Conservation (phyloP, 768 basidiomycete species). For the Sporobolomyces roseus region DNA sequence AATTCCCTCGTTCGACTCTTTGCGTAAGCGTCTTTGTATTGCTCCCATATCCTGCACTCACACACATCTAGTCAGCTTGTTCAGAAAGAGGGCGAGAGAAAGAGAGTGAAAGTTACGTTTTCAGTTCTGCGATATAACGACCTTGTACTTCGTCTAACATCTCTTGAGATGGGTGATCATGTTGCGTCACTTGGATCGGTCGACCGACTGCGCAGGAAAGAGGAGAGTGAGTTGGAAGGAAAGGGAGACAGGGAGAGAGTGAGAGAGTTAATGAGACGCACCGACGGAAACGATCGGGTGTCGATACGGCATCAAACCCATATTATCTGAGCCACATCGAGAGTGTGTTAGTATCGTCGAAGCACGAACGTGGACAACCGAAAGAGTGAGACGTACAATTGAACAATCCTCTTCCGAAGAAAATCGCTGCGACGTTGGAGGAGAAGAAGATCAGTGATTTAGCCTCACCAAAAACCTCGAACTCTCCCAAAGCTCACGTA, state of each 20-base stretch:
- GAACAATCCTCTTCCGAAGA: constrained; percentile 88
- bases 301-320: constrained; percentile 93
- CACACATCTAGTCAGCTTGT: background rate
- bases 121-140: constrained; percentile 82
- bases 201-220: constrained; percentile 63
- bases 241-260: background rate
- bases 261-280: constrained; percentile 54
- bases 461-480: no score
- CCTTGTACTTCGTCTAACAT: constrained; percentile 73
- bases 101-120: constrained; percentile 19
- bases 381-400: constrained; percentile 65
- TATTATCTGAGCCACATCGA: no score
- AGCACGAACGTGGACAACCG: no score
- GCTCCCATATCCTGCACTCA: constrained; percentile 34
- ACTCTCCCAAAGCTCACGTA: constrained; percentile 57
- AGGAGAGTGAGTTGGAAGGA: background rate
- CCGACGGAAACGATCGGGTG: constrained; percentile 92
- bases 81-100: no score
- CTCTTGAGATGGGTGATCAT: constrained; percentile 75
- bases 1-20: constrained; percentile 34
- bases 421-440: constrained; percentile 60
- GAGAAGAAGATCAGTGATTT: background rate
- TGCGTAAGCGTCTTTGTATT: constrained; percentile 40
- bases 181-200: constrained; percentile 74
- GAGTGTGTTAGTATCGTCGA: no score